Conservation (phyloP, 2,329 filamentous ascomycete genomes). For the Sporothrix variecibatus region DNA sequence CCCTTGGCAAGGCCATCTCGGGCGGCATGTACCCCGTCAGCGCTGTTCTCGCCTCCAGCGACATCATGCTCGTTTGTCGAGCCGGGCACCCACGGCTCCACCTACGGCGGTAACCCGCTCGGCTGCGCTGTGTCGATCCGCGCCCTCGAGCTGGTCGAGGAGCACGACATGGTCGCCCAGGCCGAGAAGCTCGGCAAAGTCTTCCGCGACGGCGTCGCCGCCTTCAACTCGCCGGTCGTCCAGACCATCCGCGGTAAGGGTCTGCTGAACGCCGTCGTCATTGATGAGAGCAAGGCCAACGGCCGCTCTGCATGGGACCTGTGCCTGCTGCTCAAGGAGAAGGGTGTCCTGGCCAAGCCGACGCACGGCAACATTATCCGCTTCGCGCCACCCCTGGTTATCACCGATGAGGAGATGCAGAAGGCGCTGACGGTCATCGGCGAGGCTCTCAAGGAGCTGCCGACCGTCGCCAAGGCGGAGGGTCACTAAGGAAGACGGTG, state of each 20-base stretch:
- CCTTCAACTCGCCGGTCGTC: slow-evolving; percentile 79
- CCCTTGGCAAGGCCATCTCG: slow-evolving; percentile 95
- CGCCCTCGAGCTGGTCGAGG: slow-evolving; percentile 88
- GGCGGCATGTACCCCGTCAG: slow-evolving; percentile 99
- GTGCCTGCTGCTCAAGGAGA: slow-evolving; percentile 92
- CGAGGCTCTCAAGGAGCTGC: slow-evolving; percentile 79
- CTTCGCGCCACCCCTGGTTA: slow-evolving; percentile 93
- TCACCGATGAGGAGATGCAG: slow-evolving; percentile 82
- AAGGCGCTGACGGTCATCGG: slow-evolving; percentile 77
- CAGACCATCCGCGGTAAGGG: slow-evolving; percentile 86
- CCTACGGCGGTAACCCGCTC: slow-evolving; percentile 96
- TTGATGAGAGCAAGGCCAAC: slow-evolving; percentile 83
- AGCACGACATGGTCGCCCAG: slow-evolving; percentile 82
- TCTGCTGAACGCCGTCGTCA: slow-evolving; percentile 91
- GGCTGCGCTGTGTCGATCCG: slow-evolving; percentile 95
- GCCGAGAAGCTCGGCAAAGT: slow-evolving; percentile 78
- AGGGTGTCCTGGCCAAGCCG: slow-evolving; percentile 94
- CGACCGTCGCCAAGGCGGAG: slow-evolving; percentile 56
- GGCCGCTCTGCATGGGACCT: slow-evolving; percentile 94
- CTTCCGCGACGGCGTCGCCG: slow-evolving; percentile 76
- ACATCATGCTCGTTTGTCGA: slow-evolving; percentile 96
- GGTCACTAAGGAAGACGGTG: slow-evolving; percentile 33
- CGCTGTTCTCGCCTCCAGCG: slow-evolving; percentile 81
- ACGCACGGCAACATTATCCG: slow-evolving; percentile 99
- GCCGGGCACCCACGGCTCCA: slow-evolving; percentile 94